These are phyloP conservation scores for Starmerella stellata DNA, from an alignment of 805 yeast genomes.

Conservation along the genomic window DNA sequence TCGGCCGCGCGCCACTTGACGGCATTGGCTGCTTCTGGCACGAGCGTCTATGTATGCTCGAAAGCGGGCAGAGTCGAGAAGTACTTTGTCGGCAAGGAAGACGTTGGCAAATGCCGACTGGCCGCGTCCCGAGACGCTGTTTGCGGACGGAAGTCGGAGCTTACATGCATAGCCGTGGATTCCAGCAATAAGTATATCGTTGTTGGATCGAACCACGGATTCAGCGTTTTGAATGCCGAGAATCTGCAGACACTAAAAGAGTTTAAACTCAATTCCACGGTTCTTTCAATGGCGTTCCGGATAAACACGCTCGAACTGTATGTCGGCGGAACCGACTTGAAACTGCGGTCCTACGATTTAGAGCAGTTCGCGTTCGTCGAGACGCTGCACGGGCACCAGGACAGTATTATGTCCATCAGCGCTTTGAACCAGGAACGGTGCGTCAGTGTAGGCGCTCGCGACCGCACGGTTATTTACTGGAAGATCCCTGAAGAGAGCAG, in stretches of 20 bases:
- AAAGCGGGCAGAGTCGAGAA: slow-evolving; percentile 67
- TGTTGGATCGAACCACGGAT: slow-evolving; percentile 75
- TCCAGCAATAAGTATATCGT: slow-evolving; percentile 78
- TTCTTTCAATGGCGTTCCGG: slow-evolving; percentile 59
- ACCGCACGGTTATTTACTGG: slow-evolving; percentile 91
- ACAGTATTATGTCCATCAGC: slow-evolving; percentile 60
- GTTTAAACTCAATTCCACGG: slow-evolving; percentile 57
- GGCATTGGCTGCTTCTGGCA: slow-evolving; percentile 36
- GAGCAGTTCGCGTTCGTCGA: slow-evolving; percentile 80
- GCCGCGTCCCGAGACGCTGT: background rate
- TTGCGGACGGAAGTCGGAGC: slow-evolving; percentile 43
- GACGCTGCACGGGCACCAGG: slow-evolving; percentile 89
- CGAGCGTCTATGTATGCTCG: slow-evolving; percentile 35
- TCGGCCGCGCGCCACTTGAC: slow-evolving; percentile 11
- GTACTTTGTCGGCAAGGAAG: slow-evolving; percentile 28
- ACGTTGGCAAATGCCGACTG: background rate
- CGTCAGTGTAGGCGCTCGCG: slow-evolving; percentile 89
- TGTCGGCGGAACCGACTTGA: slow-evolving; percentile 83
- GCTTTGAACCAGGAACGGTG: slow-evolving; percentile 78
- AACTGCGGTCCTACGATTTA: slow-evolving; percentile 70
- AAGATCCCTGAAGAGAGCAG: slow-evolving; percentile 90
- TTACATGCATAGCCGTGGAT: slow-evolving; percentile 61
- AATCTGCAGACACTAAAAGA: slow-evolving; percentile 58
- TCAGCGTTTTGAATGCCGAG: slow-evolving; percentile 75
- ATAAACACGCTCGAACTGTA: slow-evolving; percentile 67